phyloP scores from a whole-genome alignment of 2,329 filamentous ascomycete species.

The Sordariomycetes sp. region DNA sequence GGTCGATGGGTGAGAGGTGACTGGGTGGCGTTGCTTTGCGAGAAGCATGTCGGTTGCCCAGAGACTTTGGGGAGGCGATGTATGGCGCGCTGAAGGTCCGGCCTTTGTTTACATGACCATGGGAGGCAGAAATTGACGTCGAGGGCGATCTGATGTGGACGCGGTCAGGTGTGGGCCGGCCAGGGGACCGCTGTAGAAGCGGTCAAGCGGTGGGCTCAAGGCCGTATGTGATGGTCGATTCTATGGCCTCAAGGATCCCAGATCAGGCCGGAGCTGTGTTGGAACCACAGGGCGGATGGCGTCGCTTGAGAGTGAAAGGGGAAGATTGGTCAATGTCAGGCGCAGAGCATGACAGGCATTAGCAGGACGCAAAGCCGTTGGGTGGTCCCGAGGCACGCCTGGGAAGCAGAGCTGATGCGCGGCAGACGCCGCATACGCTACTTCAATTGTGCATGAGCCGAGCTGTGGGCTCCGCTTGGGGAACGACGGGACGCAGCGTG shows the following conservation, averaged over 20 bases:
- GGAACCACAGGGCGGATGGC: not conserved
- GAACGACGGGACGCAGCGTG: not conserved
- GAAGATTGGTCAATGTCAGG: not conserved
- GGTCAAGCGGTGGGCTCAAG: not conserved
- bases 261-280: not conserved
- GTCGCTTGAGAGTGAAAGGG: not conserved
- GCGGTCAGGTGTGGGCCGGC: not conserved
- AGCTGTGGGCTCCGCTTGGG: not conserved
- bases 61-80: not conserved
- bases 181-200: not conserved
- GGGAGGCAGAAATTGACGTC: not conserved
- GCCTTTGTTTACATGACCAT: constrained; percentile 5
- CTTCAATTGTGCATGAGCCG: not conserved
- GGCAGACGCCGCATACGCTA: not conserved
- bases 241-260: not conserved
- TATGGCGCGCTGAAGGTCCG: not conserved
- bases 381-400: not conserved
- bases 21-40: not conserved
- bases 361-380: not conserved
- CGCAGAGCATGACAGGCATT: not conserved
- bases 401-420: not conserved
- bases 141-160: not conserved
- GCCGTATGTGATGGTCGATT: not conserved
- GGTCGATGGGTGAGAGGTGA: not conserved
- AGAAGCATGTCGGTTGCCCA: not conserved